Evolutionary conservation across 768 basidiomycete species (phyloP).

Genomic region (Lentinus tigrinus): DNA sequence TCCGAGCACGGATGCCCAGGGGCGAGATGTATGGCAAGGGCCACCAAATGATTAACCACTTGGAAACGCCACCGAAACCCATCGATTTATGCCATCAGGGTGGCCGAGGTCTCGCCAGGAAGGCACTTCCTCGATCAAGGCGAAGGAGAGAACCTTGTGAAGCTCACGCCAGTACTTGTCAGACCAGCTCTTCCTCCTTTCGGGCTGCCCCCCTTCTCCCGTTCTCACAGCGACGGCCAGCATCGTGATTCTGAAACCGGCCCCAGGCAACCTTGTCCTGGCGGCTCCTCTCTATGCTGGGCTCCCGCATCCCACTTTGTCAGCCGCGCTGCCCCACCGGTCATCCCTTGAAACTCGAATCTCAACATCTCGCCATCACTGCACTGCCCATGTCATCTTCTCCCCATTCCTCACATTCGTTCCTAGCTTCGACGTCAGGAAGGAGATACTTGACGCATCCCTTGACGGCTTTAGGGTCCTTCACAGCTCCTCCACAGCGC

Average conservation of each 20-base stretch:
- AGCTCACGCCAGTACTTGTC: conserved; percentile 2
- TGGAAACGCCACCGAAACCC: conserved; percentile 4
- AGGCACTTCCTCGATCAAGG: conserved; percentile 3
- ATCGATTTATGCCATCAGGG: conserved; percentile 7
- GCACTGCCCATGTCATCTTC: conserved; percentile 9
- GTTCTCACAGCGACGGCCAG: conserved; percentile 15
- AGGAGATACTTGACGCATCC: background rate
- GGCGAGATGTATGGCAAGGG: background rate
- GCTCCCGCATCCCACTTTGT: conserved; percentile 7
- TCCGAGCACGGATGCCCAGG: background rate
- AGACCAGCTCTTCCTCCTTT: background rate
- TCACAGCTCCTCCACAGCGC: background rate
- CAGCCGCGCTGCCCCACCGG: conserved; percentile 1
- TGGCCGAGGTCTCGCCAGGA: conserved; percentile 9
- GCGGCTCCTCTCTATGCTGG: background rate
- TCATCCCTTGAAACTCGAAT: conserved; percentile 14
- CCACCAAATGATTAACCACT: background rate
- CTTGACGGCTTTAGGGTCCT: conserved; percentile 1
- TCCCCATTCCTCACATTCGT: background rate
- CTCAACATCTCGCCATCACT: conserved; percentile 10
- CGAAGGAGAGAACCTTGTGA: conserved; percentile 9
- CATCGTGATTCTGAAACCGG: conserved; percentile 17
- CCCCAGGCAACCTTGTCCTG: conserved; percentile 6
- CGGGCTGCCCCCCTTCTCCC: background rate
- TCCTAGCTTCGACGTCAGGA: conserved; percentile 10